Evolutionary conservation across 2,329 filamentous ascomycete species (phyloP).

Genomic region (Chaetomiaceae sp.): DNA sequence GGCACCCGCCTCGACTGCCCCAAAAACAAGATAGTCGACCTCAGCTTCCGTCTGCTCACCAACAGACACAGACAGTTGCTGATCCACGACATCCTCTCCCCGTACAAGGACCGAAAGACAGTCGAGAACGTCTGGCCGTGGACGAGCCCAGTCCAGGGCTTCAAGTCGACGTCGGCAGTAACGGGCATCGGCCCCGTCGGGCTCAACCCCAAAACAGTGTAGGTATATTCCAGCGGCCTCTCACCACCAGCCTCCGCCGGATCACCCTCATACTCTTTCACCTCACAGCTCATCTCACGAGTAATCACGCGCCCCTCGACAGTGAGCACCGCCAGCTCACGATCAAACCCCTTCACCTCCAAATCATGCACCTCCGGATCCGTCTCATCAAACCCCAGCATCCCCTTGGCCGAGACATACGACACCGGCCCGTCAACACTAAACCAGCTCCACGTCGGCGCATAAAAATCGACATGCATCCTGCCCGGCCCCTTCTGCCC

Average conservation of each 20-base stretch:
- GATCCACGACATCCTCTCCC: background rate
- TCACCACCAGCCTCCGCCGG: background rate
- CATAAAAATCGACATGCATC: constrained; percentile 6
- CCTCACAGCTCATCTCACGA: background rate
- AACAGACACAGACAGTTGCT: background rate
- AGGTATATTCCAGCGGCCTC: background rate
- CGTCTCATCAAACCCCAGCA: background rate
- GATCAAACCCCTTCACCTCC: background rate
- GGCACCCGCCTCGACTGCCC: background rate
- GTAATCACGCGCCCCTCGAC: background rate
- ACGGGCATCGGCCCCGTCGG: background rate
- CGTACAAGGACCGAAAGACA: background rate
- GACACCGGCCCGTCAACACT: constrained; percentile 4
- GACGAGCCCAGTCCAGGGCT: background rate
- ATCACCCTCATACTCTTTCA: background rate
- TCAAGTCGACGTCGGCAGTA: background rate
- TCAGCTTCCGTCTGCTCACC: background rate
- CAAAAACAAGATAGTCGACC: background rate
- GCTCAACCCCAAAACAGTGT: background rate
- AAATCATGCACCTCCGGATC: background rate
- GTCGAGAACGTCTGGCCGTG: background rate
- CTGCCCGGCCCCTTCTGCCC: background rate
- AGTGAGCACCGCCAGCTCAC: background rate
- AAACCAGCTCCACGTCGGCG: constrained; percentile 13
- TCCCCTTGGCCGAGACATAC: background rate